phyloP scores from a whole-genome alignment of 805 yeast genomes.

The Cyberlindnera samutprakarnensis region DNA sequence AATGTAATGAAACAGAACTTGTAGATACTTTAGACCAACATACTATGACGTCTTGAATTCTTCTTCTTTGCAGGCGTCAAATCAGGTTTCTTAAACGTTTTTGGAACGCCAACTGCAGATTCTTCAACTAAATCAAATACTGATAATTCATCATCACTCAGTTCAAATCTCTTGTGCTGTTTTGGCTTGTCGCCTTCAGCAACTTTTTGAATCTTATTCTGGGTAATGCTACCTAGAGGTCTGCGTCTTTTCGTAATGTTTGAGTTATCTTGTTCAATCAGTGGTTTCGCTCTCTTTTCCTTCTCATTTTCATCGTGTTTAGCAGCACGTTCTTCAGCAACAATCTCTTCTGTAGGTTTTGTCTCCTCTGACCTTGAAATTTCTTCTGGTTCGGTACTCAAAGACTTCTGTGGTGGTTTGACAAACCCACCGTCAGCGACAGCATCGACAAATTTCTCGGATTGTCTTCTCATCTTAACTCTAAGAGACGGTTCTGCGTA shows the following conservation, averaged over 20 bases:
- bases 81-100: conserved; percentile 22
- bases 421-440: conserved; percentile 25
- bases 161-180: conserved; percentile 5
- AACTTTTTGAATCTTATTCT: conserved; percentile 14
- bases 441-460: conserved; percentile 55
- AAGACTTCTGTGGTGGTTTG: conserved; percentile 1
- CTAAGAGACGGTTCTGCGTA: conserved; percentile 64
- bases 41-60: conserved; percentile 21
- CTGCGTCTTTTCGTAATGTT: conserved; percentile 23
- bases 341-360: too few relatives aligned
- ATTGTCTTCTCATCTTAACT: conserved; percentile 61
- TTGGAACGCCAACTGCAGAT: conserved; percentile 21
- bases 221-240: conserved; percentile 13
- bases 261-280: conserved; percentile 14
- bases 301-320: not conserved
- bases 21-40: conserved; percentile 8
- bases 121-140: conserved; percentile 25
- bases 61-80: conserved; percentile 10
- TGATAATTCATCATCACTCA: conserved; percentile 18
- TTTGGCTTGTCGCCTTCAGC: conserved; percentile 2
- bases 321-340: conserved; percentile 1
- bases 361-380: not conserved
- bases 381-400: not conserved
- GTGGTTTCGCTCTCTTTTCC: conserved; percentile 4
- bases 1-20: not conserved